phyloP scores from a whole-genome alignment of 805 yeast genomes.

The Barnettozyma populi region DNA sequence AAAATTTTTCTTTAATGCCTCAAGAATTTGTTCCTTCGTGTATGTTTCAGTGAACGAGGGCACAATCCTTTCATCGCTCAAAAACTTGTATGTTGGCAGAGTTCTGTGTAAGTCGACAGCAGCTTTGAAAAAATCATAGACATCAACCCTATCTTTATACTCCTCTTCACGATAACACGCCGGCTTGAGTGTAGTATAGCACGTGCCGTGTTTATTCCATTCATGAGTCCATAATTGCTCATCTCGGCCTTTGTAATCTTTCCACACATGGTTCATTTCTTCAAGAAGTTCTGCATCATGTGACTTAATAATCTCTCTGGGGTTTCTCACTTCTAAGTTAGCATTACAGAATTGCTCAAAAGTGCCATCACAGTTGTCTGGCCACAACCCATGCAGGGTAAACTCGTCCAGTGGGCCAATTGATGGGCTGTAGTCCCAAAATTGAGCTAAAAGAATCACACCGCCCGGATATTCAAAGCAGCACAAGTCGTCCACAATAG shows the following conservation, averaged over 20 bases:
- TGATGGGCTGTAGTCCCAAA: slow-evolving; percentile 84
- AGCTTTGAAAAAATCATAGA: slow-evolving; percentile 64
- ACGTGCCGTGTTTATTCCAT: slow-evolving; percentile 91
- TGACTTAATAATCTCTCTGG: slow-evolving; percentile 38
- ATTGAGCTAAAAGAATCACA: slow-evolving; percentile 75
- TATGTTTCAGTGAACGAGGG: slow-evolving; percentile 60
- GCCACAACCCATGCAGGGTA: slow-evolving; percentile 87
- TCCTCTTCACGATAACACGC: slow-evolving; percentile 47
- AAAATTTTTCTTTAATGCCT: slow-evolving; percentile 45
- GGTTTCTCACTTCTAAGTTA: slow-evolving; percentile 45
- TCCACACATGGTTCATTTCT: slow-evolving; percentile 64
- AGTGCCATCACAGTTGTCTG: slow-evolving; percentile 80
- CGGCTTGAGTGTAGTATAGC: slow-evolving; percentile 76
- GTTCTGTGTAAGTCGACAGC: slow-evolving; percentile 51
- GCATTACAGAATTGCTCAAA: slow-evolving; percentile 75
- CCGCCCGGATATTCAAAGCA: slow-evolving; percentile 90
- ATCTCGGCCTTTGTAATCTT: slow-evolving; percentile 63
- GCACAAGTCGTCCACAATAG: slow-evolving; percentile 56
- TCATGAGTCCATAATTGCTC: slow-evolving; percentile 82
- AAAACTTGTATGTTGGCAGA: slow-evolving; percentile 63
- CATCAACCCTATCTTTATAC: slow-evolving; percentile 30
- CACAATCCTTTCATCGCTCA: slow-evolving; percentile 60
- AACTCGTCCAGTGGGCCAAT: slow-evolving; percentile 66
- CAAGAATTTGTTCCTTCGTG: slow-evolving; percentile 47
- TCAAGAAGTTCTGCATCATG: slow-evolving; percentile 47